Evolutionary conservation across 495 filamentous ascomycete genomes (phyloP).

Genomic region (Parathielavia hyrcaniae): DNA sequence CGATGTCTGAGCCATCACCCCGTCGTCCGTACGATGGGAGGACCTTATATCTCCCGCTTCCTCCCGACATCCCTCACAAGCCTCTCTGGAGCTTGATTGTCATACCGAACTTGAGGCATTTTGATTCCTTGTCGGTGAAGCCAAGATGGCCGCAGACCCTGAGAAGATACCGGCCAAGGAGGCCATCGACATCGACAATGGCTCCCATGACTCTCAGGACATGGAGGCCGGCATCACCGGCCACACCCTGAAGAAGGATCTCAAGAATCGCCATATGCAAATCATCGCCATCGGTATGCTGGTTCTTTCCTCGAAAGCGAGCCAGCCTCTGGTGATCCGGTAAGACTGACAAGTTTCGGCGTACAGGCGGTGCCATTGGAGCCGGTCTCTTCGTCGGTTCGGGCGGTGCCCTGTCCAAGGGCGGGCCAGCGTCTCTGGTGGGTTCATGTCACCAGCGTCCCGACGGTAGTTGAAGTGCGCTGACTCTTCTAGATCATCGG

Average conservation of each 20-base stretch:
- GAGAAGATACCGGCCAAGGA: conserved; percentile 9
- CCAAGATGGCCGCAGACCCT: not conserved
- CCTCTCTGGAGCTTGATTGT: no score
- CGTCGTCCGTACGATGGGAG: no score
- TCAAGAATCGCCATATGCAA: conserved; percentile 56
- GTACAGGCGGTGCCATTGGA: conserved; percentile 48
- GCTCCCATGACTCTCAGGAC: conserved; percentile 28
- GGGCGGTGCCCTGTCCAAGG: conserved; percentile 42
- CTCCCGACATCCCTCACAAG: not conserved
- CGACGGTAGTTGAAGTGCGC: no score
- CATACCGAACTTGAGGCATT: not conserved
- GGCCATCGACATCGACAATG: not conserved
- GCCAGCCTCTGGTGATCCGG: conserved; percentile 1
- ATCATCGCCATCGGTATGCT: conserved; percentile 65
- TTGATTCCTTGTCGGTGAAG: not conserved
- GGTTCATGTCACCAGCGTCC: conserved; percentile 5
- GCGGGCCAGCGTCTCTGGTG: conserved; percentile 52
- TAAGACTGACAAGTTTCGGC: conserved; percentile 14
- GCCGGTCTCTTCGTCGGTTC: conserved; percentile 55
- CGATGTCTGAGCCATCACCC: no score
- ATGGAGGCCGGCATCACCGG: conserved; percentile 30
- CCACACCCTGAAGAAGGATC: conserved; percentile 28
- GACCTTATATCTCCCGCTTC: not conserved
- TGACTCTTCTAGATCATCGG: conserved; percentile 42
- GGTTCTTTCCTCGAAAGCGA: not conserved